Percentiles rank a stretch among this genome's conserved stretches.
Conservation (phyloP, 495 filamentous ascomycete genomes). For the Hypoxylon fragiforme region DNA sequence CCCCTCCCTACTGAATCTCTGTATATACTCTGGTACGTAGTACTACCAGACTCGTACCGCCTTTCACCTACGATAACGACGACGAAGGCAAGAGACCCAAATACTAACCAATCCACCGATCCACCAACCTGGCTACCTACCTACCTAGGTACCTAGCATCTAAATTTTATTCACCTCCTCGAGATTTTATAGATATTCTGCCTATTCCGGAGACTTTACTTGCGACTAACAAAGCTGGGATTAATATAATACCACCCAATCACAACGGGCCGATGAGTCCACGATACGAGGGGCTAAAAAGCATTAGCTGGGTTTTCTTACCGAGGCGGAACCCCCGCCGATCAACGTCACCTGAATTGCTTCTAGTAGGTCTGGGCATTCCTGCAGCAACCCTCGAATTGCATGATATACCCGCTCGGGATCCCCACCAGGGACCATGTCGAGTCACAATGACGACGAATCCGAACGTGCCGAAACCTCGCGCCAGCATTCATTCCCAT, state of each 20-base stretch:
- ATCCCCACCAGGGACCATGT: slow-evolving; percentile 17
- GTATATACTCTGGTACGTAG: slow-evolving; percentile 10
- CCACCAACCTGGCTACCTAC: neutral
- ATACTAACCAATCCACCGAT: no score
- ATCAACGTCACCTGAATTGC: slow-evolving; percentile 26
- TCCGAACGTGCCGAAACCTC: slow-evolving; percentile 19
- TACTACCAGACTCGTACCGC: neutral
- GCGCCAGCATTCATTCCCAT: slow-evolving; percentile 15
- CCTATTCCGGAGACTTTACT: slow-evolving; percentile 16
- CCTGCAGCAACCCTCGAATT: slow-evolving; percentile 14
- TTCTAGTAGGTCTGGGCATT: slow-evolving; percentile 17
- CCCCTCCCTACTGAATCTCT: slow-evolving; percentile 10
- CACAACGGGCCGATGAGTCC: slow-evolving; percentile 19
- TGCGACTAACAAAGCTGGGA: slow-evolving; percentile 12
- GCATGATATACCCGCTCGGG: slow-evolving; percentile 12
- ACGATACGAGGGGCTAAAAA: slow-evolving; percentile 21
- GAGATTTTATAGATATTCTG: slow-evolving; percentile 22
- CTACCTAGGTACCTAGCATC: slow-evolving; percentile 2
- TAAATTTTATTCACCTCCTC: neutral
- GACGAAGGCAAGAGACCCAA: no score
- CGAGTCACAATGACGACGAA: slow-evolving; percentile 19
- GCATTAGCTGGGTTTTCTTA: slow-evolving; percentile 23
- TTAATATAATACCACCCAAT: slow-evolving; percentile 33
- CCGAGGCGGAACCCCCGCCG: slow-evolving; percentile 15
- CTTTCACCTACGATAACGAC: slow-evolving; percentile 5